Base-by-base conservation (phyloP, 2,329 filamentous ascomycete species). In the Coleophoma crateriformis region DNA sequence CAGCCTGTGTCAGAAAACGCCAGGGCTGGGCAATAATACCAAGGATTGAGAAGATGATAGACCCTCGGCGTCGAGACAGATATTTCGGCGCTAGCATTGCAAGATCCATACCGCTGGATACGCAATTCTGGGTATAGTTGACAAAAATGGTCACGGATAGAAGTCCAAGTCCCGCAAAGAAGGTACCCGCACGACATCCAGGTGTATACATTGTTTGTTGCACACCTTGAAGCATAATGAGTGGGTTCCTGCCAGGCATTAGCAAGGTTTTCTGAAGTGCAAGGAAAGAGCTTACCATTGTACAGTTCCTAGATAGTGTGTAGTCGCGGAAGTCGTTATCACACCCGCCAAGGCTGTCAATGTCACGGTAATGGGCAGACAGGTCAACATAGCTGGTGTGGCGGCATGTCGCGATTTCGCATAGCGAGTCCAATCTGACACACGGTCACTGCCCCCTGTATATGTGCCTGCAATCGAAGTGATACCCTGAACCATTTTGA, bases 321-420 rank as follows among this genome's bases (percentile, higher is more conserved):
- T 38, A 14, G 22, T 12, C 3, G 45, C 45, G 19, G 33, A 38
- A n/a, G 45, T 39, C 2, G 35, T 17, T 17, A 46, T 37, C 2
- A 46, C 27, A 12, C 45, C 45, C 5, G 39, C 19, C 11, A 46
- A n/a, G 14, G 45, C 45, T 13, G 33, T 44, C 33, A 50, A 17
- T 8, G 33, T 46, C 7, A 53, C 39, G 7, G 46, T 46, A 14
- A 48, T 38, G 19, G 40, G 20, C 3, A 48, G 33, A 27, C 27
- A 27, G 4, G 44, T 34, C 14, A 53, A 41, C 15, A 59, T 58
- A 15, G 52, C 55, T 12, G 56, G 51, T 10, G 47, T 52, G 33
- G 55, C 51, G 15, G 57, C 54, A 19, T 53, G 53, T 20, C 54
- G 50, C 1, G 55, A 33, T 27, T 48, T 47, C 27, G 38, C 51